phyloP scores from a whole-genome alignment of 2,329 filamentous ascomycete species.

The Thelonectria discophora region DNA sequence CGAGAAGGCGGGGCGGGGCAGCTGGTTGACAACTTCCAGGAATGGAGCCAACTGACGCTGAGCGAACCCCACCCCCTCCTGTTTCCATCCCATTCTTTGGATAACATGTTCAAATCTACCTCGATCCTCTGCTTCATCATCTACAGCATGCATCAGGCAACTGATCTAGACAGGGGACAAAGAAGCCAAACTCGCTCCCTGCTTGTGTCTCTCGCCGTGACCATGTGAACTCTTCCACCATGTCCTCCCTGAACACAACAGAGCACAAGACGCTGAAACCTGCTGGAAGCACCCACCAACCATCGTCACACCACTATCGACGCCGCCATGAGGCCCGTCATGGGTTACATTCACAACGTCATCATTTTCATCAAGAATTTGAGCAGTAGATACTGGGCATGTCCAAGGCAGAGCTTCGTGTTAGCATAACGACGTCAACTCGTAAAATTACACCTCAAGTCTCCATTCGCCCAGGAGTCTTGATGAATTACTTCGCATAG shows the following conservation, averaged over 20 bases:
- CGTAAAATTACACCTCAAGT: too few relatives aligned
- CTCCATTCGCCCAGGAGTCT: too few relatives aligned
- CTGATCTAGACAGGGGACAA: too few relatives aligned
- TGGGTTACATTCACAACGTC: slow-evolving; percentile 17
- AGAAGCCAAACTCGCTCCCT: too few relatives aligned
- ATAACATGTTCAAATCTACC: neutral
- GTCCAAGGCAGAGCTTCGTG: too few relatives aligned
- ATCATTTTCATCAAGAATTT: neutral
- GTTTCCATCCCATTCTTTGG: neutral
- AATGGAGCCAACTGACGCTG: neutral
- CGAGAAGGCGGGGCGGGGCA: slow-evolving; percentile 11
- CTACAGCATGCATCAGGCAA: too few relatives aligned
- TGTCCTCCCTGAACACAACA: slow-evolving; percentile 1
- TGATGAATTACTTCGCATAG: too few relatives aligned
- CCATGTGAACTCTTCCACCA: slow-evolving; percentile 6
- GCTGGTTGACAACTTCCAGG: neutral
- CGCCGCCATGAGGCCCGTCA: slow-evolving; percentile 2
- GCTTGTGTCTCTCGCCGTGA: neutral
- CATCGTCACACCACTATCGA: slow-evolving; percentile 9
- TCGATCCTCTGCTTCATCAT: too few relatives aligned
- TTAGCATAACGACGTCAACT: too few relatives aligned
- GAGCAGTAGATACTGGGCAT: too few relatives aligned
- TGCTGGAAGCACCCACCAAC: slow-evolving; percentile 1
- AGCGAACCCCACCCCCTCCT: neutral
- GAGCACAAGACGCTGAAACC: neutral